Percentiles rank a stretch among this genome's conserved stretches.
Evolutionary conservation across 2,329 filamentous ascomycete genomes (phyloP).

Genomic region (Penicillium freii): DNA sequence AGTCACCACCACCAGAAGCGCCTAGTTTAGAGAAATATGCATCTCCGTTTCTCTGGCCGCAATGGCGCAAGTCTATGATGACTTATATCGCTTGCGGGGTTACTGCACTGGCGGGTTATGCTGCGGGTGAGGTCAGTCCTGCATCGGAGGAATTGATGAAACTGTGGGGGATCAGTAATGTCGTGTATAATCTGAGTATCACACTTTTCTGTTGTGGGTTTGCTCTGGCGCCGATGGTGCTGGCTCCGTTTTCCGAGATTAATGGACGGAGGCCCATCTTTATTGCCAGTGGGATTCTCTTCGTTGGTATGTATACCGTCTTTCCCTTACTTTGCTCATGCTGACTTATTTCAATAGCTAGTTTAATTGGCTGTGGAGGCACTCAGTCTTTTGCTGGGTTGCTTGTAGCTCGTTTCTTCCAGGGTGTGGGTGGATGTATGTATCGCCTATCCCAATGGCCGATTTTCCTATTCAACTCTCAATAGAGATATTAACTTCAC

Average conservation of each 20-base stretch:
- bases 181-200: slow-evolving; percentile 71
- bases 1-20: slow-evolving; percentile 50
- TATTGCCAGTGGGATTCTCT: slow-evolving; percentile 68
- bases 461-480: too few species aligned
- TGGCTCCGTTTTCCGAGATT: slow-evolving; percentile 85
- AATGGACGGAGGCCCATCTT: slow-evolving; percentile 85
- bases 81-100: slow-evolving; percentile 73
- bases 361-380: slow-evolving; percentile 70
- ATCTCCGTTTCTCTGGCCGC: slow-evolving; percentile 73
- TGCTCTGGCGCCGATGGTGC: slow-evolving; percentile 77
- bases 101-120: slow-evolving; percentile 75
- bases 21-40: slow-evolving; percentile 66
- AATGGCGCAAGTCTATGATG: slow-evolving; percentile 65
- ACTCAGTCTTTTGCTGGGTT: slow-evolving; percentile 70
- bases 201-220: slow-evolving; percentile 82
- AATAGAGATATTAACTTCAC: background rate
- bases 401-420: slow-evolving; percentile 71
- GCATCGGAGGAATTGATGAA: slow-evolving; percentile 62
- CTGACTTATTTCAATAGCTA: slow-evolving; percentile 38
- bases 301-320: slow-evolving; percentile 48
- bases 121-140: slow-evolving; percentile 76
- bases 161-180: slow-evolving; percentile 63
- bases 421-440: slow-evolving; percentile 72
- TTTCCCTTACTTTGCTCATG: background rate
- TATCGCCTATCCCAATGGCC: slow-evolving; percentile 20